These are phyloP conservation scores for Mucor plumbeus DNA, from an alignment of 371 early-diverging fungal species.

Conservation along the genomic window DNA sequence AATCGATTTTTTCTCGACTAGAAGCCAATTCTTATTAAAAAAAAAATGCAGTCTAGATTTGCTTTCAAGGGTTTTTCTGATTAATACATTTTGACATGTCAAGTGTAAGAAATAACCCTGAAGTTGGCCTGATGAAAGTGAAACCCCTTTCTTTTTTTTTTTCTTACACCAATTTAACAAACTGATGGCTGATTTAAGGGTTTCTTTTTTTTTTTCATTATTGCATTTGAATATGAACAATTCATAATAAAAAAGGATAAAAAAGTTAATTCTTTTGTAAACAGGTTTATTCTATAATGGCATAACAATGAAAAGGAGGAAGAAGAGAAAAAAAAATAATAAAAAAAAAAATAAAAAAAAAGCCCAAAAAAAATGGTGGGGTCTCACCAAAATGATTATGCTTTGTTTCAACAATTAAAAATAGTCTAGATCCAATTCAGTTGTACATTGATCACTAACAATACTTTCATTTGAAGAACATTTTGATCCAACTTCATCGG, in stretches of 20 bases:
- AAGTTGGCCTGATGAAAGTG: not conserved
- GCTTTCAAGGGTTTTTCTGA: constrained; percentile 12
- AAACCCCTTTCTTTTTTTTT: not conserved
- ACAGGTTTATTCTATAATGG: no score
- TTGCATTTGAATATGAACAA: no score
- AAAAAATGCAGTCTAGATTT: not conserved
- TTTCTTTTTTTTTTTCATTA: not conserved
- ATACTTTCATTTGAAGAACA: constrained; percentile 14
- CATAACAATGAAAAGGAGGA: no score
- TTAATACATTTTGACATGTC: constrained; percentile 13
- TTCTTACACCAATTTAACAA: not conserved
- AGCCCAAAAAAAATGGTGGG: no score
- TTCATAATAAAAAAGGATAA: no score
- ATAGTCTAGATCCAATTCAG: constrained; percentile 12
- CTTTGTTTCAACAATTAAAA: not conserved
- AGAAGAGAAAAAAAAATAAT: no score
- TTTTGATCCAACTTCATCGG: constrained; percentile 4
- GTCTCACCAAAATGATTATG: not conserved
- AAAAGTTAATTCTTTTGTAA: no score
- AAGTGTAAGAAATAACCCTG: constrained; percentile 4
- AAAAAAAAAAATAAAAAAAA: no score
- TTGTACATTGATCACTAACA: not conserved
- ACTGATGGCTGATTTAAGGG: not conserved
- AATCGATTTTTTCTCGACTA: not conserved
- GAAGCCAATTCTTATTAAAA: not conserved